phyloP scores from a whole-genome alignment of 164 flowering plant genomes.

The Liquidambar formosana region DNA sequence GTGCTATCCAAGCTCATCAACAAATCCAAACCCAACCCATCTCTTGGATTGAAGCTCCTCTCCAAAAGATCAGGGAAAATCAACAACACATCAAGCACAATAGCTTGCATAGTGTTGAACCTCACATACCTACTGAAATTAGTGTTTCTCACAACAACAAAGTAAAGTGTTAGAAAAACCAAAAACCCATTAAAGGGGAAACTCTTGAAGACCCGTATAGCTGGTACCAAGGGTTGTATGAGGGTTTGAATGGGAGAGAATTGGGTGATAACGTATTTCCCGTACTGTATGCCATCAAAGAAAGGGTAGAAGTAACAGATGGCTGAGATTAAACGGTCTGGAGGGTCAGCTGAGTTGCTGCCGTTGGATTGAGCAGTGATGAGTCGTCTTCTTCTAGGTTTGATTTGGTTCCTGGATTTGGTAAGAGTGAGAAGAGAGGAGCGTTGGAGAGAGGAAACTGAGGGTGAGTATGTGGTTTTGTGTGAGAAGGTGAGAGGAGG shows the following conservation, averaged over 20 bases:
- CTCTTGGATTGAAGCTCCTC: slow-evolving; percentile 73
- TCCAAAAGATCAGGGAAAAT: slow-evolving; percentile 89
- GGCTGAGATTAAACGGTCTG: slow-evolving; percentile 87
- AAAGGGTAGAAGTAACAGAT: slow-evolving; percentile 91
- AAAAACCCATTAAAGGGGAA: slow-evolving; percentile 90
- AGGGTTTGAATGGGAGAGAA: slow-evolving; percentile 66
- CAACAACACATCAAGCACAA: slow-evolving; percentile 87
- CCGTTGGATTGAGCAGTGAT: slow-evolving; percentile 42
- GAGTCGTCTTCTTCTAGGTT: slow-evolving; percentile 10
- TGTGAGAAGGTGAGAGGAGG: slow-evolving; percentile 12
- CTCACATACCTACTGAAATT: slow-evolving; percentile 92
- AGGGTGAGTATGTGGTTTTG: slow-evolving; percentile 11
- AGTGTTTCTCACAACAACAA: slow-evolving; percentile 79
- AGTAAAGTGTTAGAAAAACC: slow-evolving; percentile 80
- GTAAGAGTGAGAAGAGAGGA: slow-evolving; percentile 13
- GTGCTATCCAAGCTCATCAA: slow-evolving; percentile 95
- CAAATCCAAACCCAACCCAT: slow-evolving; percentile 83
- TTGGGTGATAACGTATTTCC: slow-evolving; percentile 79
- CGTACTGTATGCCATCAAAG: slow-evolving; percentile 90
- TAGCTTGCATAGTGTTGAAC: slow-evolving; percentile 97
- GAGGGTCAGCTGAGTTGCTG: slow-evolving; percentile 46
- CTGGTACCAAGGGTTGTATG: slow-evolving; percentile 76
- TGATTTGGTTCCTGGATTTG: background rate
- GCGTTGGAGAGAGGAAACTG: slow-evolving; percentile 16
- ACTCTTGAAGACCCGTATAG: slow-evolving; percentile 78